Evolutionary conservation across 257 asterid species (phyloP), one percentile per base, ranked within the genome.

Genomic region (Coffea eugenioides): DNA sequence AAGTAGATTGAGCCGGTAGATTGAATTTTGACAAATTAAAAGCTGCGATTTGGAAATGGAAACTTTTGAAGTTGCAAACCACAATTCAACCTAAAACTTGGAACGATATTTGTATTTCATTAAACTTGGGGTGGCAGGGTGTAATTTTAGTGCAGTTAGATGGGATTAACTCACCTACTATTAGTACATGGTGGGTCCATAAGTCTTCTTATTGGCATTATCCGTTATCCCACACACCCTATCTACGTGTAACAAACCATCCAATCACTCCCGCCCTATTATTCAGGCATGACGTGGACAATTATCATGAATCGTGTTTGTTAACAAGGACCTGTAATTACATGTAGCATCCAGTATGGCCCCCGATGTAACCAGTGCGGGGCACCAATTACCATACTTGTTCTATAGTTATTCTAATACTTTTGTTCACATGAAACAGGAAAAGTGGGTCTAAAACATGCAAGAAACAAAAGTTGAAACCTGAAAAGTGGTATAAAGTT

Each of bases 101-200:
- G 66, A 74, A 10, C 10, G 39, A 31, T 15, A 62, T 13, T 49
- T 31, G 21, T 66, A 77, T 27, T 67, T 49, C n/a, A 21, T 1
- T 3, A 67, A 49, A 43, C 41, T 21, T 9, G 7, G 65, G 41
- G 67, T 34, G 23, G 20, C 6, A 4, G 4, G 11, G 48, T 74
- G 62, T 36, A 56, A 39, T 39, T 39, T 74, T 74, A 13, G 8
- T 0, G n/a, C 11, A 27, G 34, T 51, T 56, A 27, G 6, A 52
- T 13, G 21, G 48, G 54, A 27, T 73, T 73, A 13, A 73, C 64
- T 21, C 43, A 39, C 5, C 43, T 39, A 39, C 43, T 3, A 31
- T 31, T 31, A 31, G 34, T 31, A 39, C 67, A 15, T 23, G 14
- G 78, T 56, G 78, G 78, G 78, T 10, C 78, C 78, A 67, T 0